Conservation (phyloP, 2,329 filamentous ascomycete genomes). For the Tolypocladium amazonense region DNA sequence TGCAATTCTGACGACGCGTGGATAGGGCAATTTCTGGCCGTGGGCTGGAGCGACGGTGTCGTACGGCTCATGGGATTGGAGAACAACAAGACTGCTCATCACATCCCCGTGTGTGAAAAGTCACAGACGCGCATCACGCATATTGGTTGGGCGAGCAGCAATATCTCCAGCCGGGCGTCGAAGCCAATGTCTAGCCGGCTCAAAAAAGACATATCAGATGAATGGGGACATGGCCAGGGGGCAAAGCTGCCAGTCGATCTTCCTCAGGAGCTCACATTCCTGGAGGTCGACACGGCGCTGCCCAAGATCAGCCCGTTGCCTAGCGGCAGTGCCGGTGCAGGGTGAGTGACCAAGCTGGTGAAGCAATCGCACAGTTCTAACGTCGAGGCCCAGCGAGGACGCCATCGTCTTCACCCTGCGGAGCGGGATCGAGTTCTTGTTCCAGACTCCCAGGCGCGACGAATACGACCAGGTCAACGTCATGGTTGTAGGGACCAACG, state of each 20-base stretch:
- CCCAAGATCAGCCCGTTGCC: slow-evolving; percentile 68
- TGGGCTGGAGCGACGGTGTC: slow-evolving; percentile 73
- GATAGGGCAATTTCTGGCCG: slow-evolving; percentile 63
- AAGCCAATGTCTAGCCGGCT: slow-evolving; percentile 5
- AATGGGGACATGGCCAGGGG: slow-evolving; percentile 1
- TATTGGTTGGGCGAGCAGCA: slow-evolving; percentile 42
- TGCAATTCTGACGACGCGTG: not conserved
- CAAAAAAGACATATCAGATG: slow-evolving; percentile 6
- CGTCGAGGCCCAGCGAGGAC: slow-evolving; percentile 29
- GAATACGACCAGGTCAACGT: slow-evolving; percentile 69
- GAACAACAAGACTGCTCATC: slow-evolving; percentile 70
- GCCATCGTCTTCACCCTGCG: slow-evolving; percentile 59
- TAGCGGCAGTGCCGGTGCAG: slow-evolving; percentile 44
- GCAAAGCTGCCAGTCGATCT: slow-evolving; percentile 35
- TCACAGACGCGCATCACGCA: slow-evolving; percentile 34
- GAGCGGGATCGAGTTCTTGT: slow-evolving; percentile 58
- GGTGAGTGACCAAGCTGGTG: slow-evolving; percentile 33
- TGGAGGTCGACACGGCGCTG: slow-evolving; percentile 67
- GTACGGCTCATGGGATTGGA: slow-evolving; percentile 70
- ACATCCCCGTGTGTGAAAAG: slow-evolving; percentile 45
- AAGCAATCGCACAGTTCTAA: slow-evolving; percentile 1
- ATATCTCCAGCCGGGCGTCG: slow-evolving; percentile 19
- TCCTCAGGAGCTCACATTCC: slow-evolving; percentile 60
- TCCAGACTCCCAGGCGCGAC: slow-evolving; percentile 49
- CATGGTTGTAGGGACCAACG: slow-evolving; percentile 61